Percentiles rank a stretch among this genome's conserved stretches.
These are phyloP conservation scores for Allantophomopsis cytisporea DNA, from an alignment of 2,329 filamentous ascomycete species.

Conservation along the genomic window DNA sequence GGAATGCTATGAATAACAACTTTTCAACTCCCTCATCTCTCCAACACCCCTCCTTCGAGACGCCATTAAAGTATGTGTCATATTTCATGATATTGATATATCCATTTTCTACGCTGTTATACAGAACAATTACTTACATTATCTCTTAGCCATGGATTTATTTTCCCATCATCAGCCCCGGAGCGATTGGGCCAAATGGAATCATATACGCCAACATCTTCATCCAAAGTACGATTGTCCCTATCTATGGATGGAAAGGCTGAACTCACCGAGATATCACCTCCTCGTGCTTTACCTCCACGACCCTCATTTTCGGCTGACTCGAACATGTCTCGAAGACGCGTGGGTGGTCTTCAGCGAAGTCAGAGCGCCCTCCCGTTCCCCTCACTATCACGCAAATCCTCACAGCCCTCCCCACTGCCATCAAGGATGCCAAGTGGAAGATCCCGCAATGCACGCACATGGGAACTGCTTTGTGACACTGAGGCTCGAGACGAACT, in stretches of 20 bases:
- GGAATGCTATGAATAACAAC: conserved; percentile 34
- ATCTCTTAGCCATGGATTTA: conserved; percentile 9
- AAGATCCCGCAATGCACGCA: conserved; percentile 73
- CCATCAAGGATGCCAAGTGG: conserved; percentile 40
- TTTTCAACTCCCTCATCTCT: conserved; percentile 34
- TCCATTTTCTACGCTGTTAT: conserved; percentile 1
- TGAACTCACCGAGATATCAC: conserved; percentile 59
- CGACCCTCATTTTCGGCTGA: conserved; percentile 30
- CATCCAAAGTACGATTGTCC: conserved; percentile 51
- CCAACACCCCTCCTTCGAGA: conserved; percentile 15
- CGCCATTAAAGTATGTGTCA: conserved; percentile 27
- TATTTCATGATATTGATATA: background rate
- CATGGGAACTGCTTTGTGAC: conserved; percentile 86
- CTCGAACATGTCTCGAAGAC: conserved; percentile 25
- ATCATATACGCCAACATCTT: conserved; percentile 7
- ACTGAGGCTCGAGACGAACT: conserved; percentile 66
- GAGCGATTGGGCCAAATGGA: conserved; percentile 10
- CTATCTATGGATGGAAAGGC: conserved; percentile 84
- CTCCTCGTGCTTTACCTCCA: conserved; percentile 40
- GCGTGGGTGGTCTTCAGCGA: conserved; percentile 43
- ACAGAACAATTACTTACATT: conserved; percentile 3
- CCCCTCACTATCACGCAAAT: conserved; percentile 42
- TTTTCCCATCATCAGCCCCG: conserved; percentile 15
- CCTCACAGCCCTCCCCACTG: conserved; percentile 11
- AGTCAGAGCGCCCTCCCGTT: conserved; percentile 56